Evolutionary conservation across 371 early-diverging fungal genomes (phyloP).

Genomic region (Massospora cicadina): DNA sequence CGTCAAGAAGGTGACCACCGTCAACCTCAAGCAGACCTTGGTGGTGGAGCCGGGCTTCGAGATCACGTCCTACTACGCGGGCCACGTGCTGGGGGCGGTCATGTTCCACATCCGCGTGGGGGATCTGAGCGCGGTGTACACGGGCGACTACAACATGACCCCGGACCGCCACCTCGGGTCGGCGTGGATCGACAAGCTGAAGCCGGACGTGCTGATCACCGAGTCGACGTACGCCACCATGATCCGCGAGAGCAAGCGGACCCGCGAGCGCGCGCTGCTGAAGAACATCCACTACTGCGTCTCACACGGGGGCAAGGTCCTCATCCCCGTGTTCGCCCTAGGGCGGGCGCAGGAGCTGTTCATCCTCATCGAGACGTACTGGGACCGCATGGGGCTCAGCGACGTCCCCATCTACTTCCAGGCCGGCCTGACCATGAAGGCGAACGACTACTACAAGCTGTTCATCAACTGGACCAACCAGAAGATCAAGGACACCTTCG

Average conservation of each 20-base stretch:
- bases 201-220: slow-evolving; percentile 83
- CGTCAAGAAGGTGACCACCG: slow-evolving; percentile 76
- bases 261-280: slow-evolving; percentile 82
- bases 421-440: slow-evolving; percentile 82
- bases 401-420: slow-evolving; percentile 78
- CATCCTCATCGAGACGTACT: slow-evolving; percentile 82
- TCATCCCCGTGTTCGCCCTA: slow-evolving; percentile 92
- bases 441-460: slow-evolving; percentile 83
- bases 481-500: slow-evolving; percentile 71
- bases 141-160: slow-evolving; percentile 97
- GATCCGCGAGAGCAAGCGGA: slow-evolving; percentile 80
- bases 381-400: slow-evolving; percentile 79
- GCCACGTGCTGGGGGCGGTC: slow-evolving; percentile 96
- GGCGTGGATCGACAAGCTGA: slow-evolving; percentile 82
- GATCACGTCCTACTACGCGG: slow-evolving; percentile 89
- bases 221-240: slow-evolving; percentile 94
- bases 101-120: slow-evolving; percentile 83
- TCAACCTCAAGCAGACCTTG: slow-evolving; percentile 78
- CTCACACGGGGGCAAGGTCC: slow-evolving; percentile 71
- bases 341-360: slow-evolving; percentile 95
- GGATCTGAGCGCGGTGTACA: slow-evolving; percentile 76
- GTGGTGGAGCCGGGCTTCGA: slow-evolving; percentile 64
- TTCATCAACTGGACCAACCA: slow-evolving; percentile 94
- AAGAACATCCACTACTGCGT: slow-evolving; percentile 82
- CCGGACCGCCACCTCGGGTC: slow-evolving; percentile 88